These are phyloP conservation scores for Amanita brunnescens DNA, from an alignment of 768 basidiomycete species.

Conservation along the genomic window DNA sequence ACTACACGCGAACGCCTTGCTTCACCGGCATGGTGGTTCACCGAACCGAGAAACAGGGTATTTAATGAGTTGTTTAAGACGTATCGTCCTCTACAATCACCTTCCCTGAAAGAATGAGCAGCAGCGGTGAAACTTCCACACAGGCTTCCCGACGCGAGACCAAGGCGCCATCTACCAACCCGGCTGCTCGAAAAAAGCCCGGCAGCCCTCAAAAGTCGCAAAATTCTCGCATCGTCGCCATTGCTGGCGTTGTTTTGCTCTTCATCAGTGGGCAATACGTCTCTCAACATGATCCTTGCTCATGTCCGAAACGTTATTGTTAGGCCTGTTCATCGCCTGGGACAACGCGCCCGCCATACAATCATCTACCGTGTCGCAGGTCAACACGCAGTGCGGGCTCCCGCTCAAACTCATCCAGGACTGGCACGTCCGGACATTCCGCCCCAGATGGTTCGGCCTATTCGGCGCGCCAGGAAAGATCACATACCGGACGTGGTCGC, in stretches of 20 bases:
- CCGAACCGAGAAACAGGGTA: too few species aligned
- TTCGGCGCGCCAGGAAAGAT: neutral
- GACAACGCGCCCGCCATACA: neutral
- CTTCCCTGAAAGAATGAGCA: neutral
- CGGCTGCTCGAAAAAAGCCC: rapidly evolving
- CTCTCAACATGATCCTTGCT: neutral
- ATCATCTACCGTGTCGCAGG: neutral
- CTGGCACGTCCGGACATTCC: neutral
- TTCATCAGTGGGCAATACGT: neutral
- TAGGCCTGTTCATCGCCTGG: neutral
- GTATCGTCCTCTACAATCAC: neutral
- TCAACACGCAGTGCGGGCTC: neutral
- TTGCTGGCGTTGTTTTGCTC: neutral
- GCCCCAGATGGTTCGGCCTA: slow-evolving; percentile 2
- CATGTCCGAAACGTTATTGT: neutral
- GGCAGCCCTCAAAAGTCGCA: neutral
- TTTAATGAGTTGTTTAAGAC: too few species aligned
- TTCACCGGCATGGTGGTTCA: too few species aligned
- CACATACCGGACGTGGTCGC: neutral
- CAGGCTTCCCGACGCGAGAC: neutral
- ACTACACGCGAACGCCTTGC: too few species aligned
- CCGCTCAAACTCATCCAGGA: neutral
- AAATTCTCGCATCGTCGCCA: neutral
- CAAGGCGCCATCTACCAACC: neutral
- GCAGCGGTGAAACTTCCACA: neutral